Conservation (phyloP, 257 asterid genomes). For the Solanum paucissectum region DNA sequence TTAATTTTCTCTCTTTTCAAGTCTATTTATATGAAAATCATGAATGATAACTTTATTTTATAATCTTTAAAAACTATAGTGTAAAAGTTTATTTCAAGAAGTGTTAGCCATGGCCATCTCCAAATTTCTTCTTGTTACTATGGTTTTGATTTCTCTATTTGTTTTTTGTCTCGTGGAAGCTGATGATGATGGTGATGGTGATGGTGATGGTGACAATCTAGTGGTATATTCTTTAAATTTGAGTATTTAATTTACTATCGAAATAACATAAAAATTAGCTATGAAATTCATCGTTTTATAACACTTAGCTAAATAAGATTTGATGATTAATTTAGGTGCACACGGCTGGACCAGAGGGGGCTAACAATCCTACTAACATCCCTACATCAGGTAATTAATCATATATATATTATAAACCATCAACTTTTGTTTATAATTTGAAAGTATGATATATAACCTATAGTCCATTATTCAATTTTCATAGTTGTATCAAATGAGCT, state of each 20-base stretch:
- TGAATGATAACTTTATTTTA: background rate
- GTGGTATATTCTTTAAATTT: background rate
- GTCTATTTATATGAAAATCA: background rate
- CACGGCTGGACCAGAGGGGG: background rate
- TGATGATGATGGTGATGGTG: background rate
- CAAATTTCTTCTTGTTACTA: background rate
- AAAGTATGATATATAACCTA: background rate
- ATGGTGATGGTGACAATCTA: background rate
- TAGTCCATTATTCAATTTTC: background rate
- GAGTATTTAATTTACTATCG: background rate
- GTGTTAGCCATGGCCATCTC: background rate
- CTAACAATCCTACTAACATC: background rate
- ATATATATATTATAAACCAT: background rate
- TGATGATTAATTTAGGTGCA: background rate
- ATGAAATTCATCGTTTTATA: background rate
- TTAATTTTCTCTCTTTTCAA: background rate
- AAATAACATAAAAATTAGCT: fast-evolving
- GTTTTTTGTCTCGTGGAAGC: background rate
- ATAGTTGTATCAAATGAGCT: background rate
- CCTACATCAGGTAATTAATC: background rate
- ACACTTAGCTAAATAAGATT: background rate
- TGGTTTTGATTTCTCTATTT: background rate
- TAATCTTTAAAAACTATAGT: background rate
- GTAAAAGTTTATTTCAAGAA: background rate
- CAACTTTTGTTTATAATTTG: background rate